These are phyloP conservation scores for Vitis rotundifolia DNA, from an alignment of 164 flowering plant species.

Conservation along the genomic window DNA sequence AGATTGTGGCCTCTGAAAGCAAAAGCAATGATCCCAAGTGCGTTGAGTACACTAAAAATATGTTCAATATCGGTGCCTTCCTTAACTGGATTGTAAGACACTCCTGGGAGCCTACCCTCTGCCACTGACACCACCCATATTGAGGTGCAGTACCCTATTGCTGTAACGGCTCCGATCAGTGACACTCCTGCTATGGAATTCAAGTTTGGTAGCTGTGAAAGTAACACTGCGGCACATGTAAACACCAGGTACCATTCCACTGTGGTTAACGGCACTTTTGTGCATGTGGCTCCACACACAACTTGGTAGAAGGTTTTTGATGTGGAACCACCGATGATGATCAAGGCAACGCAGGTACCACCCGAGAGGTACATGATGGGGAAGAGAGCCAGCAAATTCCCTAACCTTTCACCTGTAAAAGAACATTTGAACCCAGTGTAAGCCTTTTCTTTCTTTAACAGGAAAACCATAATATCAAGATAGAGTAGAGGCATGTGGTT, in stretches of 20 bases:
- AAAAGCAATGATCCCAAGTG: slow-evolving; percentile 57
- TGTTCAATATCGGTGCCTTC: slow-evolving; percentile 12
- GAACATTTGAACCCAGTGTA: background rate
- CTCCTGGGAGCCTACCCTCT: slow-evolving; percentile 33
- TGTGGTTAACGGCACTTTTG: slow-evolving; percentile 36
- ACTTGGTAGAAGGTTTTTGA: slow-evolving; percentile 46
- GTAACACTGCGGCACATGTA: slow-evolving; percentile 40
- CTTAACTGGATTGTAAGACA: slow-evolving; percentile 31
- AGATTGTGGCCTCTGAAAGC: slow-evolving; percentile 74
- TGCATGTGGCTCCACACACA: slow-evolving; percentile 47
- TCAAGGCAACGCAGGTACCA: slow-evolving; percentile 63
- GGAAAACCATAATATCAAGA: no score
- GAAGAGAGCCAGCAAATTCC: slow-evolving; percentile 40
- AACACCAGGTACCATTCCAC: slow-evolving; percentile 83
- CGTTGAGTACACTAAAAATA: slow-evolving; percentile 30
- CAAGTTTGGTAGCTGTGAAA: slow-evolving; percentile 68
- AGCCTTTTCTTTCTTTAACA: no score
- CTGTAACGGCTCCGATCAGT: slow-evolving; percentile 57
- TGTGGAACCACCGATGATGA: slow-evolving; percentile 63
- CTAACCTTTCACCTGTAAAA: slow-evolving; percentile 53
- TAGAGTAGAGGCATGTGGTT: background rate
- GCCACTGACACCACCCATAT: slow-evolving; percentile 51
- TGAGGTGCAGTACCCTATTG: slow-evolving; percentile 53
- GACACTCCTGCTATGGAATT: slow-evolving; percentile 76
- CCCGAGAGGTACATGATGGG: slow-evolving; percentile 73